Percentiles rank a stretch among this genome's conserved stretches.
phyloP scores from a whole-genome alignment of 768 basidiomycete species.

The Boletus rufocinnamomeus region DNA sequence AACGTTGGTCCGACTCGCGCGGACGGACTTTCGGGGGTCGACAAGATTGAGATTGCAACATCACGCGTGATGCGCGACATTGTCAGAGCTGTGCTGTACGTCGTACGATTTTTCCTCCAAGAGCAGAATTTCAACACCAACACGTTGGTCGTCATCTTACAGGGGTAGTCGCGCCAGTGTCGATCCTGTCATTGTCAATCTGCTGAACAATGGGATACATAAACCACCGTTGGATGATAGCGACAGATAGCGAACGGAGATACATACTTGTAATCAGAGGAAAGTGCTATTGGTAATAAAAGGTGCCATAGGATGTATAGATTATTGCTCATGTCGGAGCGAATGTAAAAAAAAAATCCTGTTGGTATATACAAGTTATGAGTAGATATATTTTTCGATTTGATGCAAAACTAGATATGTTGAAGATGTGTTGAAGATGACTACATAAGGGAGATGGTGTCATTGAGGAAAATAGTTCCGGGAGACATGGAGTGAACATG shows the following conservation, averaged over 20 bases:
- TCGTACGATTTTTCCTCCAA: slow-evolving; percentile 44
- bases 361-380: slow-evolving; percentile 32
- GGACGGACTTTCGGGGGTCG: slow-evolving; percentile 65
- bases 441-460: slow-evolving; percentile 30
- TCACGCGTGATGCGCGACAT: slow-evolving; percentile 74
- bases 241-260: slow-evolving; percentile 9
- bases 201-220: slow-evolving; percentile 62
- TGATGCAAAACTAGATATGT: slow-evolving; percentile 23
- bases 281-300: slow-evolving; percentile 22
- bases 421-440: slow-evolving; percentile 19
- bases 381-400: slow-evolving; percentile 23
- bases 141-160: slow-evolving; percentile 4
- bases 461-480: slow-evolving; percentile 21
- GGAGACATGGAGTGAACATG: slow-evolving; percentile 12
- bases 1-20: slow-evolving; percentile 90
- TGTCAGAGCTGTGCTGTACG: slow-evolving; percentile 48
- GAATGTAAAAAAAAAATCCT: slow-evolving; percentile 20
- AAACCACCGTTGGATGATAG: slow-evolving; percentile 48
- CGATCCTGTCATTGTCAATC: slow-evolving; percentile 48
- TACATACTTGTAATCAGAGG: slow-evolving; percentile 9
- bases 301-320: slow-evolving; percentile 30
- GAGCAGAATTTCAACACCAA: neutral
- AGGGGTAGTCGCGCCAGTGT: slow-evolving; percentile 49
- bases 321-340: slow-evolving; percentile 31
- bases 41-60: slow-evolving; percentile 77